Base-by-base conservation (phyloP, 805 yeast species). In the Candida endomychidarum region DNA sequence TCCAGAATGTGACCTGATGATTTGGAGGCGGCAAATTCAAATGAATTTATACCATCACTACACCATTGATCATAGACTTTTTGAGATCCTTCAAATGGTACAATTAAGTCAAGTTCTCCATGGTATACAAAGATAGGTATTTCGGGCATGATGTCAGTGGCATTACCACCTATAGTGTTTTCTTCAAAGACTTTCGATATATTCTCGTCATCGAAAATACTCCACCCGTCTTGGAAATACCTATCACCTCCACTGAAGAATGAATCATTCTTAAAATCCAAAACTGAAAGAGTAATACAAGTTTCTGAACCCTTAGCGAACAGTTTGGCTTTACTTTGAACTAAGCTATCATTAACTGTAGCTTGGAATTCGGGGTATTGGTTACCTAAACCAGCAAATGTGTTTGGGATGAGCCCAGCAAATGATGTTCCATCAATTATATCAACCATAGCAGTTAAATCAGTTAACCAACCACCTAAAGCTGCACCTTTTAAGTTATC, bases 401-500 rank as follows among this genome's bases (percentile, higher is more conserved):
- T 65, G 31, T 40, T 38, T 1, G 61, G 53, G 18, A 51, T 44
- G 20, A 65, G 50, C 2, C 65, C 69, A 2, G 62, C 55, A 27
- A 50, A 56, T 4, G 48, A 3, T 2, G 49, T 40, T 3, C 63
- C 61, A 17, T 59, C 66, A 19, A 47, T 40, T 7, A 50, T 48
- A 10, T 41, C 47, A 3, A 56, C 56, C 1, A 60, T 50, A 8
- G 47, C 52, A 8, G 63, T 59, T 5, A 64, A 43, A 39, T 64
- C 61, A 15, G 63, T 51, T 5, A 57, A 60, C 46, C 58, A 51
- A 9, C 70, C 70, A 11, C 70, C 70, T n/a, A 63, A 16, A 0
- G 65, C 63, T 8, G 52, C 62, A 18, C 69, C 70, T 15, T 49
- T 38, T 3, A 42, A 53, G 29, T 31, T 52, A 14, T 41, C 40